Conservation (phyloP, 2,329 filamentous ascomycete species). For the Aspergillus calidoustus region DNA sequence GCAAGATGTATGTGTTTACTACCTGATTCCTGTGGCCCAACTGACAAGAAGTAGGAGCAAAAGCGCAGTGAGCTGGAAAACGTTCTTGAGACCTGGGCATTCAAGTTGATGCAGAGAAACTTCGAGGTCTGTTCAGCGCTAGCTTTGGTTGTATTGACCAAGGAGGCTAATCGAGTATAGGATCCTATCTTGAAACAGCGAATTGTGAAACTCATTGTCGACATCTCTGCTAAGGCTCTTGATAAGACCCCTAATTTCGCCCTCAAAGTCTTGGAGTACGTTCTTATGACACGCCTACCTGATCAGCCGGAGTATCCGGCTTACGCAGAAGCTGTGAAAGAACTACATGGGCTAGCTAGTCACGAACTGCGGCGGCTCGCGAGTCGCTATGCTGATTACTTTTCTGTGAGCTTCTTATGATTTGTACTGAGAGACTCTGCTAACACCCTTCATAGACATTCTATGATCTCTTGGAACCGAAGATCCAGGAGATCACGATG, state of each 20-base stretch:
- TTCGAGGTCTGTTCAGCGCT: conserved; percentile 39
- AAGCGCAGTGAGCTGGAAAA: conserved; percentile 44
- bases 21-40: background rate
- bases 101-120: conserved; percentile 44
- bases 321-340: conserved; percentile 88
- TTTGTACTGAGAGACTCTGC: conserved; percentile 2
- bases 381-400: conserved; percentile 86
- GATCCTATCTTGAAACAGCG: conserved; percentile 85
- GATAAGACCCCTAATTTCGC: conserved; percentile 80
- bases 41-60: conserved; percentile 37
- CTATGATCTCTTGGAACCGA: conserved; percentile 83
- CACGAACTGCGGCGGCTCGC: conserved; percentile 87
- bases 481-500: conserved; percentile 77
- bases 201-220: conserved; percentile 79
- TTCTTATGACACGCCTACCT: conserved; percentile 79
- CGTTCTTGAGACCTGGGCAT: conserved; percentile 47
- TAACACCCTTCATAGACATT: conserved; percentile 61
- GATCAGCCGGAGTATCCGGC: conserved; percentile 71
- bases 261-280: conserved; percentile 86
- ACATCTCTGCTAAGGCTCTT: conserved; percentile 80
- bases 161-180: conserved; percentile 36
- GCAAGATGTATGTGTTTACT: conserved; percentile 45
- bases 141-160: background rate
- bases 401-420: conserved; percentile 64
- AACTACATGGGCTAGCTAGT: conserved; percentile 82